Percentiles rank a stretch among this genome's conserved stretches.
phyloP scores from a whole-genome alignment of 2,329 filamentous ascomycete species.

The Sporothrix sp. region DNA sequence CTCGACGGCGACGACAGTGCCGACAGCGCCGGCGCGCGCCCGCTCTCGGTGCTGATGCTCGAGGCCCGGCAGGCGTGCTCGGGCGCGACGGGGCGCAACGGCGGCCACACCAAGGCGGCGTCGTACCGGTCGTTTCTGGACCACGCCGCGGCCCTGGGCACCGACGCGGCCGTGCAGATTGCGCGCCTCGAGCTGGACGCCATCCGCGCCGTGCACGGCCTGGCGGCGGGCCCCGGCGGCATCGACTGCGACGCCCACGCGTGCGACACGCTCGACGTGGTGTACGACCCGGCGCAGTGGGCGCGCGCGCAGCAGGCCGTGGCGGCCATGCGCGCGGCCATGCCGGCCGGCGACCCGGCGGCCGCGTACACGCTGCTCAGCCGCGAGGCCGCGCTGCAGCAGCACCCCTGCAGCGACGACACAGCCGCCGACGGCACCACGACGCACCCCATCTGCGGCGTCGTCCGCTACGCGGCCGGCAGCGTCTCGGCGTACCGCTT shows the following conservation, averaged over 20 bases:
- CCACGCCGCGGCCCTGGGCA: conserved; percentile 36
- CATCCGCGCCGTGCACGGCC: conserved; percentile 44
- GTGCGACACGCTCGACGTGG: conserved; percentile 47
- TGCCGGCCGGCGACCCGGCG: conserved; percentile 31
- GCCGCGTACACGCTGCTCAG: conserved; percentile 36
- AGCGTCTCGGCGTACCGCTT: conserved; percentile 33
- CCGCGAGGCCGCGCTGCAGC: conserved; percentile 31
- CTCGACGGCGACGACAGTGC: not conserved
- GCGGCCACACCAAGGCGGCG: conserved; percentile 35
- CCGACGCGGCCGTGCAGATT: conserved; percentile 39
- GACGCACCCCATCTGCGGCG: conserved; percentile 28
- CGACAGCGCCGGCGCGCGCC: not conserved
- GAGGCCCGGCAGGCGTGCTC: conserved; percentile 58
- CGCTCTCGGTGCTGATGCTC: conserved; percentile 45
- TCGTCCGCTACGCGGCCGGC: conserved; percentile 36
- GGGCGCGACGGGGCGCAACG: conserved; percentile 54
- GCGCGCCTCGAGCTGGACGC: conserved; percentile 42
- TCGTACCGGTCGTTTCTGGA: conserved; percentile 40
- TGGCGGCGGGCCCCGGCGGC: conserved; percentile 28
- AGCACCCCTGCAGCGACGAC: conserved; percentile 29
- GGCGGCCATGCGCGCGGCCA: conserved; percentile 33
- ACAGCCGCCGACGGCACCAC: conserved; percentile 17
- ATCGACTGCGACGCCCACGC: conserved; percentile 41
- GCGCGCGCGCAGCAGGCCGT: conserved; percentile 30
- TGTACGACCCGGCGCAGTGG: conserved; percentile 41